These are phyloP conservation scores for Neoscytalidium dimidiatum DNA, from an alignment of 2,329 filamentous ascomycete species.

Conservation along the genomic window DNA sequence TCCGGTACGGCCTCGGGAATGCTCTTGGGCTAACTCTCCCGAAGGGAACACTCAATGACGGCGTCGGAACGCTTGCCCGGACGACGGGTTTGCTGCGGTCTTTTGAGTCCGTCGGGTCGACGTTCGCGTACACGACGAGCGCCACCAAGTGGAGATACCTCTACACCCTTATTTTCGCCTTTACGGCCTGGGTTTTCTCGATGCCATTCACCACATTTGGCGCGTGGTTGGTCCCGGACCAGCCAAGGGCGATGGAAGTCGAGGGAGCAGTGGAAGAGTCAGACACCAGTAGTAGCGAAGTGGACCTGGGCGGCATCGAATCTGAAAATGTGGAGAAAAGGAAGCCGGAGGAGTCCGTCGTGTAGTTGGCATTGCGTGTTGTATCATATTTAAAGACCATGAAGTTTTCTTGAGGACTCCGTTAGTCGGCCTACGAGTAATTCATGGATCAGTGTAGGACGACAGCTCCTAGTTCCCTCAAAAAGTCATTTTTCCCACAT, in stretches of 20 bases:
- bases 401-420: too few relatives aligned
- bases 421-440: too few relatives aligned
- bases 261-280: background rate
- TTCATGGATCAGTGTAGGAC: too few relatives aligned
- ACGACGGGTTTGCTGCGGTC: conserved; percentile 51
- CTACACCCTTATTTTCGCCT: background rate
- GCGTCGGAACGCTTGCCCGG: conserved; percentile 53
- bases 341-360: background rate
- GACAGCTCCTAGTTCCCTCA: too few relatives aligned
- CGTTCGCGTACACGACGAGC: conserved; percentile 40
- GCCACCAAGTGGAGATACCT: background rate
- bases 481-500: too few relatives aligned
- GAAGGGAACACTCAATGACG: conserved; percentile 51
- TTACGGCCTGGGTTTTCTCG: background rate
- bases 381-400: too few relatives aligned
- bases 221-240: background rate
- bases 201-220: background rate
- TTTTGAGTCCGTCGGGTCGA: conserved; percentile 53
- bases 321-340: background rate
- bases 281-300: background rate
- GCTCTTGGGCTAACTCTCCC: background rate
- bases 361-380: background rate
- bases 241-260: background rate
- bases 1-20: too few relatives aligned
- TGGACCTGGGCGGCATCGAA: background rate